Percentiles rank a stretch among this genome's conserved stretches.
These are phyloP conservation scores for Bauhinia variegata DNA, from an alignment of 306 rosid species.

Conservation along the genomic window DNA sequence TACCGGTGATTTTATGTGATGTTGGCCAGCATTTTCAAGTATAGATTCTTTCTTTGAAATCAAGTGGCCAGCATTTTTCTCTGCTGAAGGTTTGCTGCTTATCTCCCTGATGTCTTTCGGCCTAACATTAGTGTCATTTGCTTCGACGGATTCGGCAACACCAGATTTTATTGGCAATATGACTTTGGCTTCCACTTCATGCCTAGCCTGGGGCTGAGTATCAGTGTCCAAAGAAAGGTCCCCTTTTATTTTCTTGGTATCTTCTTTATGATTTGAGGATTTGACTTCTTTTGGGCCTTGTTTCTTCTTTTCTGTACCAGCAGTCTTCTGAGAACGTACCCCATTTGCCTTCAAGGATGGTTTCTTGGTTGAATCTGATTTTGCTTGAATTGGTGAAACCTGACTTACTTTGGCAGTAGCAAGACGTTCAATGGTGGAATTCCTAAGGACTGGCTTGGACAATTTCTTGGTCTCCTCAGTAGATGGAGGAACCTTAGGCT, in stretches of 20 bases:
- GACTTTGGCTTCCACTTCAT: constrained; percentile 41
- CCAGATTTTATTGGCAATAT: constrained; percentile 44
- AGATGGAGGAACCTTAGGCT: constrained; percentile 51
- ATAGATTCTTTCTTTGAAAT: constrained; percentile 30
- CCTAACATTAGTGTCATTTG: constrained; percentile 32
- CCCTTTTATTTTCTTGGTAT: constrained; percentile 42
- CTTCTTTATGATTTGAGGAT: constrained; percentile 49
- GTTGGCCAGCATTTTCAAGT: constrained; percentile 37
- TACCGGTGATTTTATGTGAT: constrained; percentile 24
- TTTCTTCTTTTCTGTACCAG: constrained; percentile 57
- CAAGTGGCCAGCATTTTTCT: constrained; percentile 41
- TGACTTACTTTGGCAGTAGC: constrained; percentile 64
- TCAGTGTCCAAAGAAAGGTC: constrained; percentile 44
- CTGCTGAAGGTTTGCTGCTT: constrained; percentile 42
- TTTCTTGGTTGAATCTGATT: constrained; percentile 56
- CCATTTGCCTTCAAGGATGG: constrained; percentile 55
- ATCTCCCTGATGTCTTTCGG: constrained; percentile 48
- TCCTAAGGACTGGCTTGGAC: constrained; percentile 69
- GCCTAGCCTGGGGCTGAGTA: constrained; percentile 45
- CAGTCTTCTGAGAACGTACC: constrained; percentile 47
- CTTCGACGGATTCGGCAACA: constrained; percentile 40
- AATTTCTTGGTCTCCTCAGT: no score
- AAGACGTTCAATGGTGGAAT: constrained; percentile 85
- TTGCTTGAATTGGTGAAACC: constrained; percentile 45
- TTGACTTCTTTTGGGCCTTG: constrained; percentile 55